phyloP scores from a whole-genome alignment of 2,329 filamentous ascomycete genomes.

The Elsinoe necatrix region DNA sequence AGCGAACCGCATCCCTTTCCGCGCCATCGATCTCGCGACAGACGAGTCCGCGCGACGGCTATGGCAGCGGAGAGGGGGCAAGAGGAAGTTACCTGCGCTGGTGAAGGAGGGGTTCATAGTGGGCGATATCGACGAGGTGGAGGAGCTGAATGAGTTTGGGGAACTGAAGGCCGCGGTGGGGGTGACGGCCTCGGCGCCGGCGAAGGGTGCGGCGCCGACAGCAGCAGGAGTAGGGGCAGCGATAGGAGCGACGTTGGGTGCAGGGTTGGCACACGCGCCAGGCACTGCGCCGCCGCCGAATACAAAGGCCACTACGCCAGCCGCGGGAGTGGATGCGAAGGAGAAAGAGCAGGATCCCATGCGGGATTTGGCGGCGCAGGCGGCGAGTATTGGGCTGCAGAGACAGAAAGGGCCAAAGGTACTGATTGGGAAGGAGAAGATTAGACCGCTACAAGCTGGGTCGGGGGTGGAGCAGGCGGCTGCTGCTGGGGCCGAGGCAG shows the following conservation, averaged over 20 bases:
- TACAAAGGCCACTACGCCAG: slow-evolving; percentile 26
- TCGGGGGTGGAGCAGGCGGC: slow-evolving; percentile 16
- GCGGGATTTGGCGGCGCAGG: slow-evolving; percentile 25
- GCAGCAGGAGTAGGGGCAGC: slow-evolving; percentile 22
- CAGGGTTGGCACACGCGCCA: slow-evolving; percentile 21
- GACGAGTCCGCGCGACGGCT: slow-evolving; percentile 82
- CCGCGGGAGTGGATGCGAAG: slow-evolving; percentile 21
- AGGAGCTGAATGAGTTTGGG: slow-evolving; percentile 99
- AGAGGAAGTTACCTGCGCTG: slow-evolving; percentile 79
- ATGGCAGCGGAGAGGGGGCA: slow-evolving; percentile 76
- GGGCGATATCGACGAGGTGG: slow-evolving; percentile 83
- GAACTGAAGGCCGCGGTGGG: slow-evolving; percentile 79
- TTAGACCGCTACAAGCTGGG: slow-evolving; percentile 12
- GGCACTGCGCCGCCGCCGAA: slow-evolving; percentile 21
- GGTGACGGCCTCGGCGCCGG: slow-evolving; percentile 36
- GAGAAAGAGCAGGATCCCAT: slow-evolving; percentile 22
- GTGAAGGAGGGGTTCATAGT: slow-evolving; percentile 81
- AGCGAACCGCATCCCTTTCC: slow-evolving; percentile 89
- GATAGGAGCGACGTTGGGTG: slow-evolving; percentile 17
- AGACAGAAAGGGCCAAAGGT: slow-evolving; percentile 14
- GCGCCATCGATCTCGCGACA: slow-evolving; percentile 81
- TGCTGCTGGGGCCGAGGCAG: slow-evolving; percentile 15
- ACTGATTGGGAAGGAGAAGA: slow-evolving; percentile 14
- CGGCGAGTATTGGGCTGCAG: slow-evolving; percentile 20
- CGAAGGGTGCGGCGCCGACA: slow-evolving; percentile 24